These are phyloP conservation scores for Sordariomycetes sp. DNA, from an alignment of 2,329 filamentous ascomycete species.

Conservation along the genomic window DNA sequence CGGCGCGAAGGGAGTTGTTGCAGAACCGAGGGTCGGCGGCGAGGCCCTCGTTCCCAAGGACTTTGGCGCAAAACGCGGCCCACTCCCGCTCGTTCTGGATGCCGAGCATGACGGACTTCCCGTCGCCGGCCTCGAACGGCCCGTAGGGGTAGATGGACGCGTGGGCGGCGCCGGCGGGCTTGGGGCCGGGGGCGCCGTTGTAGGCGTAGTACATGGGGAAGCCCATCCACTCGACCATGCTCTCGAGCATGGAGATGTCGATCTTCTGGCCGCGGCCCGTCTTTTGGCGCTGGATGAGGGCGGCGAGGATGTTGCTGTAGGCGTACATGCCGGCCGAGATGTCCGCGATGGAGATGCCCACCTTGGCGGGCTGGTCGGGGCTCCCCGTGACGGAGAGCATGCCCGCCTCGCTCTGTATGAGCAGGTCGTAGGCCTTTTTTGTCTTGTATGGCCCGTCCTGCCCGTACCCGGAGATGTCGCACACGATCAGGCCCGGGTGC, in stretches of 20 bases:
- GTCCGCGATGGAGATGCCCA: conserved; percentile 43
- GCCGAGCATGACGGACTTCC: conserved; percentile 40
- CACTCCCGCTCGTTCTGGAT: conserved; percentile 49
- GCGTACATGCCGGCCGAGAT: conserved; percentile 43
- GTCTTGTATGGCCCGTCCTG: conserved; percentile 37
- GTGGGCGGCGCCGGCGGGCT: conserved; percentile 37
- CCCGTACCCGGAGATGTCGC: conserved; percentile 43
- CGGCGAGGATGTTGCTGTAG: conserved; percentile 37
- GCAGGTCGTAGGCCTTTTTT: conserved; percentile 44
- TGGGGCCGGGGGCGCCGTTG: conserved; percentile 28
- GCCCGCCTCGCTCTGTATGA: conserved; percentile 43
- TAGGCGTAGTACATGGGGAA: conserved; percentile 45
- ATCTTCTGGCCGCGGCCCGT: conserved; percentile 36
- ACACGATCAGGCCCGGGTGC: conserved; percentile 37
- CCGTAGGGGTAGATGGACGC: conserved; percentile 47
- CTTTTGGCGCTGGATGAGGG: conserved; percentile 34
- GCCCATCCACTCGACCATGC: conserved; percentile 48
- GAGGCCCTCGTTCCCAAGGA: conserved; percentile 29
- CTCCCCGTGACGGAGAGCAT: conserved; percentile 39
- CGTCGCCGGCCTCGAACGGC: conserved; percentile 36
- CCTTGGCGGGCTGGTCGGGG: conserved; percentile 31
- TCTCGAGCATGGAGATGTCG: conserved; percentile 48
- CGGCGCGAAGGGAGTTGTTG: conserved; percentile 30
- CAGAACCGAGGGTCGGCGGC: conserved; percentile 33
- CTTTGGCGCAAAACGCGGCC: conserved; percentile 33